phyloP scores from a whole-genome alignment of 2,329 filamentous ascomycete genomes.

The Fusarium cicatricum region DNA sequence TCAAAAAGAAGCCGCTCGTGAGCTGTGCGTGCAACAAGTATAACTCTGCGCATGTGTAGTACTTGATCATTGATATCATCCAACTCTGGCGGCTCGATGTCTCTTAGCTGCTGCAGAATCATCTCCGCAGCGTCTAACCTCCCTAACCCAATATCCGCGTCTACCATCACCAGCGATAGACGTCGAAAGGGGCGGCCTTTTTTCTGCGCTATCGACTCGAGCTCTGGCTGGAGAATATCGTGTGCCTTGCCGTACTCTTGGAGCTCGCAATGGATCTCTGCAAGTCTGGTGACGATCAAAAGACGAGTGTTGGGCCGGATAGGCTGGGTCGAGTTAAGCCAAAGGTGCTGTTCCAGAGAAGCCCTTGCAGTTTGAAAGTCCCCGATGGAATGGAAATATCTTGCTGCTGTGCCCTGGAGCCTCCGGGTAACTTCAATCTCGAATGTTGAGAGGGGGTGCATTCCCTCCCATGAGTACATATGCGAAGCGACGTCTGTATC shows the following conservation, averaged over 20 bases:
- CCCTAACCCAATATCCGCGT: conserved; percentile 37
- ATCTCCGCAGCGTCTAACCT: conserved; percentile 18
- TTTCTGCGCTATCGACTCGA: conserved; percentile 24
- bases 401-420: conserved; percentile 44
- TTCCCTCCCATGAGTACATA: conserved; percentile 45
- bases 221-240: conserved; percentile 34
- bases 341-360: conserved; percentile 44
- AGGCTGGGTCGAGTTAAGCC: conserved; percentile 37
- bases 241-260: conserved; percentile 35
- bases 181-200: conserved; percentile 38
- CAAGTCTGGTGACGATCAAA: conserved; percentile 41
- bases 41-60: conserved; percentile 42
- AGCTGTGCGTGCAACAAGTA: conserved; percentile 37
- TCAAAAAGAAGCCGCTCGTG: conserved; percentile 27
- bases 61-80: conserved; percentile 46
- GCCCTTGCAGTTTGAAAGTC: conserved; percentile 43
- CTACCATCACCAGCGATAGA: conserved; percentile 37
- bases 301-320: conserved; percentile 39
- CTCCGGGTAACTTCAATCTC: conserved; percentile 47
- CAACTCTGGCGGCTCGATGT: conserved; percentile 33
- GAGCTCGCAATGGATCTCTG: conserved; percentile 44
- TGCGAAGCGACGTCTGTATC: conserved; percentile 41
- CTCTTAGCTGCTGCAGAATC: conserved; percentile 21
- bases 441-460: conserved; percentile 42
- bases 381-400: conserved; percentile 46